Base-by-base conservation (phyloP, 768 basidiomycete genomes). In the Lentinula detonsa region DNA sequence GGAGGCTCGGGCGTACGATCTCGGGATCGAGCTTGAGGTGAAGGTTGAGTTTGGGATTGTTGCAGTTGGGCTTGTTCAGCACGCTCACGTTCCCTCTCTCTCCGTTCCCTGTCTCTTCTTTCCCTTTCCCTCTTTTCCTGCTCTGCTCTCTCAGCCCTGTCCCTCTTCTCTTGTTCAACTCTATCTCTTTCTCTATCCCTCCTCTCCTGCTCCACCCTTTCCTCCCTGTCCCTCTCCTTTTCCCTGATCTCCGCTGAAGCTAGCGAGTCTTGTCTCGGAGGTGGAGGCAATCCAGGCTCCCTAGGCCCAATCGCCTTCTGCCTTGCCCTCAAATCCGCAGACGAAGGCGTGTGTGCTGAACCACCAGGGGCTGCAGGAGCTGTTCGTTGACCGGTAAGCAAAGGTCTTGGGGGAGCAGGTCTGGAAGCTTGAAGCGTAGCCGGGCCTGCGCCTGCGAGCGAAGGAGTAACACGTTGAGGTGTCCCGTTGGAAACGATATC, bases 321-420 rank as follows among this genome's bases (percentile, higher is more conserved):
- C 13, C 90, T 79, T 18, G 85, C 78, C 37, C 86, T 82, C 31
- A 89, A 75, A 66, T 91, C 89, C 0, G 86, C 82, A 4, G 85
- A 78, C 6, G 82, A 82, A 0, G 88, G 86, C 4, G 84, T 81
- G 59, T 81, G 77, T 34, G 63, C 60, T 3, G 65, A 63, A 13
- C 23, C 55, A 34, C 64, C 66, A 34, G 73, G 74, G 1, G 84
- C 78, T 8, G 79, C 72, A 7, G 87, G 85, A 6, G 85, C 79
- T 10, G 85, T 78, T 0, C 83, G 77, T 42, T 75, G 80, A 18
- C 77, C 81, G 16, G 82, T 78, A 63, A 87, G 77, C 5, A 84
- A 71, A 0, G 91, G 90, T 4, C 88, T 80, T 2, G 87, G 81
- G 21, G 90, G 90, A 0, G 90, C 85, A 4, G 90, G 81, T 11